Evolutionary conservation across 164 flowering plant species (phyloP).

Genomic region (Amborella trichopoda): DNA sequence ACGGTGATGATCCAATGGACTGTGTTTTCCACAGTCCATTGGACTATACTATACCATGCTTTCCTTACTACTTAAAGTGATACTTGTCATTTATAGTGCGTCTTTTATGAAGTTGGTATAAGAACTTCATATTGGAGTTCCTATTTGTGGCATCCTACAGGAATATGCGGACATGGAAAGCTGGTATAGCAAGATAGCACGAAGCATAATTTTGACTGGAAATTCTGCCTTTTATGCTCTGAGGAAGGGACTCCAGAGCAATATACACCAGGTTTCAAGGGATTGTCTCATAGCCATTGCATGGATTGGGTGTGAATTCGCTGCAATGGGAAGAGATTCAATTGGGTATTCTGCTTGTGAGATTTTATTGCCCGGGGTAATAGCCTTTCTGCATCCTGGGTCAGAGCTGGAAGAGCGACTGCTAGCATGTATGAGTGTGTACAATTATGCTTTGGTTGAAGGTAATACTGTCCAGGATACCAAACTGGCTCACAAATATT

Average conservation of each 20-base stretch:
- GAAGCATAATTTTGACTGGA: slow-evolving; percentile 32
- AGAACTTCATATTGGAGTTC: too few relatives aligned
- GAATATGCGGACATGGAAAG: too few relatives aligned
- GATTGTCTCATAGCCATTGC: slow-evolving; percentile 50
- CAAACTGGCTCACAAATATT: neutral
- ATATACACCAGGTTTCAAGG: slow-evolving; percentile 33
- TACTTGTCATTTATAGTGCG: too few relatives aligned
- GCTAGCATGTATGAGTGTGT: slow-evolving; percentile 56
- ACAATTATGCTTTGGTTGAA: slow-evolving; percentile 58
- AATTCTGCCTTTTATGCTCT: slow-evolving; percentile 38
- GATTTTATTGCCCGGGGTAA: slow-evolving; percentile 32
- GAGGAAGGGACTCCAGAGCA: slow-evolving; percentile 52
- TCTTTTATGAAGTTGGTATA: too few relatives aligned
- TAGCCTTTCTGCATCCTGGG: slow-evolving; percentile 62
- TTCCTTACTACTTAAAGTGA: too few relatives aligned
- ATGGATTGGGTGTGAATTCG: slow-evolving; percentile 65
- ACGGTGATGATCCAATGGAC: too few relatives aligned
- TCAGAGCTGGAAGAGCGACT: slow-evolving; percentile 64
- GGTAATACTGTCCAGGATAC: slow-evolving; percentile 26
- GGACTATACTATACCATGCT: too few relatives aligned
- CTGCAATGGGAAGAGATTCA: slow-evolving; percentile 21
- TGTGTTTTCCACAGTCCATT: too few relatives aligned
- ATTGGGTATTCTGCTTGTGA: slow-evolving; percentile 43
- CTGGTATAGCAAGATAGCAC: slow-evolving; percentile 56
- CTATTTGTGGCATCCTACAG: too few relatives aligned